Evolutionary conservation across 106 monocot genomes (phyloP).

Genomic region (Dendrobium officinale): DNA sequence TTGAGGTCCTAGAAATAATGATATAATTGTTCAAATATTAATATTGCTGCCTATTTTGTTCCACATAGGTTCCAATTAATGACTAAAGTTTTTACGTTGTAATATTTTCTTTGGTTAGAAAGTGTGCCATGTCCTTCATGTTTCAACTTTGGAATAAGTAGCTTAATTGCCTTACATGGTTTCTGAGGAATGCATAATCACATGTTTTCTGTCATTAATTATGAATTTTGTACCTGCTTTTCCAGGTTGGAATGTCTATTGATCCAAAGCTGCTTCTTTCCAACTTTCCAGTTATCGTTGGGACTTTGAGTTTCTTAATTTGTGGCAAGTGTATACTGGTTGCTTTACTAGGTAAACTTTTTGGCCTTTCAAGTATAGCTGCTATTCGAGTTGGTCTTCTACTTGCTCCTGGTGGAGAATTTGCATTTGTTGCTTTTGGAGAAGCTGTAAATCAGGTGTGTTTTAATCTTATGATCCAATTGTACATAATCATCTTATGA

Average conservation of each 20-base stretch:
- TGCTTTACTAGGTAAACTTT: slow-evolving; percentile 64
- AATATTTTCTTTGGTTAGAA: no score
- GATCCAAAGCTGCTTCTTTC: slow-evolving; percentile 90
- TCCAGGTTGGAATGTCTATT: slow-evolving; percentile 99
- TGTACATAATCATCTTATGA: neutral
- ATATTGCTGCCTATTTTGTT: neutral
- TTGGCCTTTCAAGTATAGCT: slow-evolving; percentile 91
- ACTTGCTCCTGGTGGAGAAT: slow-evolving; percentile 99
- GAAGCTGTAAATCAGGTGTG: slow-evolving; percentile 97
- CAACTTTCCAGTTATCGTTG: slow-evolving; percentile 60
- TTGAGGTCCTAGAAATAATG: neutral
- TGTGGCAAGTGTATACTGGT: slow-evolving; percentile 69
- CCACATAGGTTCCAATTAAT: neutral
- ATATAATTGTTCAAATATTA: neutral
- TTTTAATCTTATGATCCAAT: slow-evolving; percentile 3
- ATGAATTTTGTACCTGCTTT: slow-evolving; percentile 4
- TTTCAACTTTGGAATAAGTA: neutral
- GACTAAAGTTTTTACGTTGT: neutral
- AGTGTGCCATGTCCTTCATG: no score
- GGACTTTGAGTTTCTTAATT: slow-evolving; percentile 35
- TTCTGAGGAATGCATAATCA: neutral
- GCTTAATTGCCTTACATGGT: neutral
- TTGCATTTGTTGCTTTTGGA: slow-evolving; percentile 98
- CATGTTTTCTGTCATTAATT: neutral
- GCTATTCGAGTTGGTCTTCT: slow-evolving; percentile 89